Base-by-base conservation (phyloP, 352 stramenopile genomes). In the Globisporangium middletonii region DNA sequence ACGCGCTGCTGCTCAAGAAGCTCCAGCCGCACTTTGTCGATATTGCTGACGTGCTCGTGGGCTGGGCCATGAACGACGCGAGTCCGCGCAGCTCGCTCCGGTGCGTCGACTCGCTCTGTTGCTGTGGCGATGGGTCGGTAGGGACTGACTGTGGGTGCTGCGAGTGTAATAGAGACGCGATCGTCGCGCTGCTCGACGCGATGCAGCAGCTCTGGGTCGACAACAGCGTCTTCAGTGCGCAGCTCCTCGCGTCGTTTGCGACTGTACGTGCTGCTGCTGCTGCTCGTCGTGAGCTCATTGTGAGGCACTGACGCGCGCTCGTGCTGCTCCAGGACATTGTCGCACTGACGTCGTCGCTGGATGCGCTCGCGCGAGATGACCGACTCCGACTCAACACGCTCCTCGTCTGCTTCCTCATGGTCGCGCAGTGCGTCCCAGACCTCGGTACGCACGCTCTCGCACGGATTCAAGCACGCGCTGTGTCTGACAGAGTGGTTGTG, bases 1-100 rank as follows among this genome's bases (percentile, higher is more conserved):
- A 54, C 9, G 28, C 33, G 3, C 30, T 84, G 8, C 30, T 77
- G 35, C 46, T 71, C 1, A 79, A 69, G 50, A 83, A 77, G 33
- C 18, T 88, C n/a, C 75, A 88, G 65, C 44, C 62, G 19, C 77
- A 88, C 45, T 90, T 90, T 67, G 77, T 90, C 18, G 77, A 88
- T 55, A 72, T 88, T 15, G 80, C 80, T 5, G 77, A 90, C 28
- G 72, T 88, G 18, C 56, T 88, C 8, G 74, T 90, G 50, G 78
- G 73, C 35, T 90, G 80, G 80, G 79, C 74, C 13, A 86, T 82
- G 72, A 83, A 56, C 33, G 64, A 57, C 33, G 64, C 72, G 18
- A 66, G 60, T n/a, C 63, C 71, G 7, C 33, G 56, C 8, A 73
- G 57, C 33, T 51, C 28, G 6, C 63, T 85, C 16, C 60, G 77